Evolutionary conservation across 2,329 filamentous ascomycete species (phyloP).

Genomic region (Cladosporium velox): DNA sequence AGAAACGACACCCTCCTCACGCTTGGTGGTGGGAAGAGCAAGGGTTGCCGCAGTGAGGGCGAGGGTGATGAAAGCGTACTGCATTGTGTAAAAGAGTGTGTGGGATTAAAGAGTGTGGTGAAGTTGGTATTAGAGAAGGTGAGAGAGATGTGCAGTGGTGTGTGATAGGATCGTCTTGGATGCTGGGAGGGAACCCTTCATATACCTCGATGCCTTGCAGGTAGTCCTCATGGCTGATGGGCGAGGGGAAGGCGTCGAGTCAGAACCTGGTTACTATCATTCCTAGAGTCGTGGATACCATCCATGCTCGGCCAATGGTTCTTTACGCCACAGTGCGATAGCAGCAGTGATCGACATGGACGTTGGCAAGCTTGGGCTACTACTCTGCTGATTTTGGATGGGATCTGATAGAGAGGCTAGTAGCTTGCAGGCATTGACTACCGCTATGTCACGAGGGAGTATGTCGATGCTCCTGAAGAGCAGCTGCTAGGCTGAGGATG

Average conservation of each 20-base stretch:
- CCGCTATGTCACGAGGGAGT: neutral
- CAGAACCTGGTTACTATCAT: neutral
- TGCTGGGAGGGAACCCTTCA: slow-evolving; percentile 8
- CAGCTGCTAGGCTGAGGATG: neutral
- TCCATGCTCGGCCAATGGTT: neutral
- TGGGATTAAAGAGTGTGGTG: slow-evolving; percentile 6
- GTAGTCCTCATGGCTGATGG: neutral
- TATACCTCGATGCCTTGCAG: neutral
- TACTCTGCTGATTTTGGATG: neutral
- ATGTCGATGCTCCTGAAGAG: neutral
- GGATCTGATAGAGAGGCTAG: slow-evolving; percentile 5
- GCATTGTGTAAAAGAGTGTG: slow-evolving; percentile 20
- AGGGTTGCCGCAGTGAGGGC: slow-evolving; percentile 19
- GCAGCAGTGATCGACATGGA: neutral
- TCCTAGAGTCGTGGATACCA: neutral
- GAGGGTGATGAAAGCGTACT: slow-evolving; percentile 20
- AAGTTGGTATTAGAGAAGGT: slow-evolving; percentile 13
- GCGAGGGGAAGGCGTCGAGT: slow-evolving; percentile 3
- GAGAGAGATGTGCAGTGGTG: slow-evolving; percentile 13
- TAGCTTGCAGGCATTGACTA: neutral
- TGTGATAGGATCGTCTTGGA: neutral
- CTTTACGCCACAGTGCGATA: neutral
- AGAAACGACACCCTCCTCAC: slow-evolving; percentile 63
- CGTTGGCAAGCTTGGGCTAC: slow-evolving; percentile 10
- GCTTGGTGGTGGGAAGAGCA: slow-evolving; percentile 18